A percentile compares a stretch with the other conserved stretches of the same genome.
Conservation (phyloP, 352 stramenopile species). For the Elongisporangium undulatum region DNA sequence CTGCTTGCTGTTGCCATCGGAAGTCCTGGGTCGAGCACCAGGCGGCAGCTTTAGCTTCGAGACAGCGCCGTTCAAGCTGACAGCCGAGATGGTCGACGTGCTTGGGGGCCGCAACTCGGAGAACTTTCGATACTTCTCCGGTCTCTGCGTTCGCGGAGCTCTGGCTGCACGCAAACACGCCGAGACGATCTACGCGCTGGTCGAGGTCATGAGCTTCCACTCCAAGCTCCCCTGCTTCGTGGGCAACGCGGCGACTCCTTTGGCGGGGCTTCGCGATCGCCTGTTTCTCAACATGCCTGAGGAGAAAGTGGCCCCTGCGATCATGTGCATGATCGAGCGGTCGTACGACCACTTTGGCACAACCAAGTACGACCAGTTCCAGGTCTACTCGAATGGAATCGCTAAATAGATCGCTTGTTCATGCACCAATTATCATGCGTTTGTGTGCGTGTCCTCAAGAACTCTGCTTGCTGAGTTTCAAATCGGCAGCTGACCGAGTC, state of each 20-base stretch:
- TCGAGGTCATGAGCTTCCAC: constrained; percentile 93
- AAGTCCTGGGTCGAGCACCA: constrained; percentile 72
- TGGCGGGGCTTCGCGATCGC: constrained; percentile 52
- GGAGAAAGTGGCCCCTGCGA: constrained; percentile 53
- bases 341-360: constrained; percentile 95
- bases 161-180: constrained; percentile 89
- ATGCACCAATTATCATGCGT: background rate
- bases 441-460: too few species aligned
- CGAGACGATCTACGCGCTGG: constrained; percentile 92
- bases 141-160: constrained; percentile 93
- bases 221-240: constrained; percentile 74
- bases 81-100: constrained; percentile 93
- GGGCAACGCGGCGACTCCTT: constrained; percentile 20
- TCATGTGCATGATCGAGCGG: constrained; percentile 92
- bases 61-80: constrained; percentile 97
- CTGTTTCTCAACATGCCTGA: constrained; percentile 66
- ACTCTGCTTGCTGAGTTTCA: background rate
- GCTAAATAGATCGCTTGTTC: constrained; percentile 41
- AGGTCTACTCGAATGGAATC: constrained; percentile 91
- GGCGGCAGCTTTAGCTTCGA: constrained; percentile 95
- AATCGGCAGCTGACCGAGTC: background rate
- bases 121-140: constrained; percentile 92
- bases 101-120: constrained; percentile 89
- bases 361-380: constrained; percentile 94
- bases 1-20: background rate